Base-by-base conservation (phyloP, 140 eudicot species). In the Oenanthe javanica region DNA sequence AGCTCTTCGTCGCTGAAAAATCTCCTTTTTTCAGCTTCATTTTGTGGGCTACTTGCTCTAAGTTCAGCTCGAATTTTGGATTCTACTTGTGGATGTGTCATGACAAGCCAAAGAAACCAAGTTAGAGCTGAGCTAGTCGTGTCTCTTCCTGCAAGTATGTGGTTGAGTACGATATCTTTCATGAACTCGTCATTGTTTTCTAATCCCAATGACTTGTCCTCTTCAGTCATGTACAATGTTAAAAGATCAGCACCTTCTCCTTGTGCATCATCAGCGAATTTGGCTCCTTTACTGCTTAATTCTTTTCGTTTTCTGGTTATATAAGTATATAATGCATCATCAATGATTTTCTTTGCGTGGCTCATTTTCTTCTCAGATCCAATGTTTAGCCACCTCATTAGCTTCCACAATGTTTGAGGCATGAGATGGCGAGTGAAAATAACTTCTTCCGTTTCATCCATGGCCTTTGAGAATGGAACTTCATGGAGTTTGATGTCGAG, bases 401-500 rank as follows among this genome's bases (percentile, higher is more conserved):
- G 36, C 81, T 87, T 91, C 96, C 98, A 88, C 45, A 91, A 40
- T 45, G 72, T 18, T 48, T 80, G 79, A 9, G 98, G 97, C 42
- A 88, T 2, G 2, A 87, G 50, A 42, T 89, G 92, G 4, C 97
- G 89, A 27, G 74, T 67, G n/a, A 93, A 80, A 25, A 91, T 85
- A 8, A 86, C 84, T 82, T 91, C 95, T 74, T 84, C 89, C 4
- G 87, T 90, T 25, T 87, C 90, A n/a, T 89, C 94, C 86, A 93
- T 79, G 47, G 98, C 98, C 45, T 76, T 81, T 1, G 93, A 81
- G 63, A 89, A 89, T 0, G 98, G 96, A 40, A 88, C 91, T 31
- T 87, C 86, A 16, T 90, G 90, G 4, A 91, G 79, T 9, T 87
- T 86, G 0, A 80, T 15, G 0, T 88, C 83, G n/a, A 93, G 78